Percentiles rank a stretch among this genome's conserved stretches.
phyloP scores from a whole-genome alignment of 108 stramenopile genomes.

The Poteriospumella lacustris region DNA sequence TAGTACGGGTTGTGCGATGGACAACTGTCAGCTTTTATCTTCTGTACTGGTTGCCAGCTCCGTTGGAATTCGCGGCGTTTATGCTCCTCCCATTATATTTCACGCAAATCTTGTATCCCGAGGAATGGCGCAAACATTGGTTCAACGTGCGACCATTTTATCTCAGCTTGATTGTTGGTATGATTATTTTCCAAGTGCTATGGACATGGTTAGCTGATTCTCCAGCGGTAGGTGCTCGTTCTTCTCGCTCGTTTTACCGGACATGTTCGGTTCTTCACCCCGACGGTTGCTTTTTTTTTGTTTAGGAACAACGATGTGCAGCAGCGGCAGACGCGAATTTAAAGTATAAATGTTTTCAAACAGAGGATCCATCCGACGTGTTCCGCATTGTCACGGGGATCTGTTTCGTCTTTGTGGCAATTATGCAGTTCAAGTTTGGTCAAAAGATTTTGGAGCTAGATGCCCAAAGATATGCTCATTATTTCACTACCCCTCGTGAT shows the following conservation, averaged over 20 bases:
- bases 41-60: conserved; percentile 47
- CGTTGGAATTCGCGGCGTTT: conserved; percentile 43
- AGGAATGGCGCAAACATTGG: neutral
- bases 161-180: neutral
- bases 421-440: conserved; percentile 33
- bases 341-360: conserved; percentile 42
- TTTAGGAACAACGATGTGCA: too few species aligned
- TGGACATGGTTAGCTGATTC: neutral
- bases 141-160: conserved; percentile 17
- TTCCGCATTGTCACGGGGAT: conserved; percentile 37
- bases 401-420: conserved; percentile 42
- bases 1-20: conserved; percentile 15
- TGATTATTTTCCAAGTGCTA: neutral
- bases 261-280: too few species aligned
- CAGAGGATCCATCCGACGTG: conserved; percentile 32
- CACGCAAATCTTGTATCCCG: conserved; percentile 30
- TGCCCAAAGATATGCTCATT: neutral
- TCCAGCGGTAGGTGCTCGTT: neutral
- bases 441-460: conserved; percentile 27
- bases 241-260: too few species aligned
- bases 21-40: conserved; percentile 33
- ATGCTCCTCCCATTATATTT: conserved; percentile 45
- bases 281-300: too few species aligned
- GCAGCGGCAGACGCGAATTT: too few species aligned
- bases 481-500: neutral